Evolutionary conservation across 768 basidiomycete genomes (phyloP), one percentile per base, ranked within the genome.

Genomic region (Rhizopogon salebrosus): DNA sequence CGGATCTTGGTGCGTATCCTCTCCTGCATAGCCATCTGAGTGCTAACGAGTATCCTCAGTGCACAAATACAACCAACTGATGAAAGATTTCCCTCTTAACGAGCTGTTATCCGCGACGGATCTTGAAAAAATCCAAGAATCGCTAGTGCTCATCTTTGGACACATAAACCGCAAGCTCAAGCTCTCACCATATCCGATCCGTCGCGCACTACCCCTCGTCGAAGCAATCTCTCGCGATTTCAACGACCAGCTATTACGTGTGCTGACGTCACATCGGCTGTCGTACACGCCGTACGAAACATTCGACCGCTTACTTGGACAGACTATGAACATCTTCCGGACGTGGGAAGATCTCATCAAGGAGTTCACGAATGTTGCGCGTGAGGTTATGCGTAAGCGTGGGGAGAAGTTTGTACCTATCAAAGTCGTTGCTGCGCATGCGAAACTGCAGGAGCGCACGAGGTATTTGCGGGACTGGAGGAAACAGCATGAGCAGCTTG

Each of bases 11-110:
- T 88, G 56, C 61, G 85, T 70, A 1, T 29, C 31, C 23, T 49
- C 29, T 46, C 27, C 1, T 8, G 45, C 8, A 16, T 27, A 5
- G 29, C 39, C 27, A 20, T 18, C n/a, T 35, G 23, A 20, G 24
- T 51, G 38, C 49, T 48, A 6, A 42, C 5, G 6, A 1, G 16
- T 10, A 18, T 23, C 10, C 42, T 6, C 59, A 92, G 95, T 98
- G 10, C 93, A 95, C 76, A 98, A 97, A 69, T 95, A 98, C 75
- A 98, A 99, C 63, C 87, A 91, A 57, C 78, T 98, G 52, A 98
- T 99, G 97, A 97, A 95, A 71, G 97, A 99, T 64, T 98, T 98
- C 62, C 97, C 97, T 0, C 77, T 99, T 26, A 97, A 99, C 66
- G 95, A 98, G 64, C 83, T 98, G 18, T 80, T 99, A 24, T 92